Evolutionary conservation across 108 stramenopile genomes (phyloP), one percentile per base, ranked within the genome.

Genomic region (Cyclotella baltica): DNA sequence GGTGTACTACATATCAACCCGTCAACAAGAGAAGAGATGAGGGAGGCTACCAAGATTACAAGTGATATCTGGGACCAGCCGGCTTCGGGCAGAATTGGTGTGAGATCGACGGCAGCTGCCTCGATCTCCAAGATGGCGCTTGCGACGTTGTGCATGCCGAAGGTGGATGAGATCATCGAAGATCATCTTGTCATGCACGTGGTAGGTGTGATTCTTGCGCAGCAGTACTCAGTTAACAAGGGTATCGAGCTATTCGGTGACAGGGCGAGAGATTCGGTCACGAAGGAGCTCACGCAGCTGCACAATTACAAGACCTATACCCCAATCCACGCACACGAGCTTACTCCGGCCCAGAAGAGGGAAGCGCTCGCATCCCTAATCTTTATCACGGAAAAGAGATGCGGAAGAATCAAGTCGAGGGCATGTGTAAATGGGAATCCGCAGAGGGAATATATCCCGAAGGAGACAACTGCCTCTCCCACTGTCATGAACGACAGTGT

Each of bases 401-500:
- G n/a, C 8, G 55, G 55, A 25, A 56, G 55, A 13, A 13, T 43
- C 10, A 43, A 56, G 8, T 8, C 22, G 22, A 56, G 55, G 19
- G 55, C 55, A 8, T 56, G 55, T 56, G 55, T 56, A 16, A 25
- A 56, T n/a, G n/a, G 55, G 22, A 20, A 56, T 20, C 55, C 25
- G n/a, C 22, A 56, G 55, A n/a, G n/a, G n/a, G n/a, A n/a, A n/a
- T n/a, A n/a, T n/a, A n/a, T n/a, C n/a, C n/a, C n/a, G n/a, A n/a
- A n/a, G n/a, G n/a, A n/a, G n/a, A n/a, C n/a, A n/a, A n/a, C n/a
- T n/a, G n/a, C n/a, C n/a, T n/a, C n/a, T 11, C 40, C 40, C 6
- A 43, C 40, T 43, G 40, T 56, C 15, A 56, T 56, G 55, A 56
- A 20, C n/a, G 55, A 20, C n/a, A 56, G 22, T 28, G 30, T 61